Base-by-base conservation (phyloP, 305 asterid genomes). In the Rubia tinctorum region DNA sequence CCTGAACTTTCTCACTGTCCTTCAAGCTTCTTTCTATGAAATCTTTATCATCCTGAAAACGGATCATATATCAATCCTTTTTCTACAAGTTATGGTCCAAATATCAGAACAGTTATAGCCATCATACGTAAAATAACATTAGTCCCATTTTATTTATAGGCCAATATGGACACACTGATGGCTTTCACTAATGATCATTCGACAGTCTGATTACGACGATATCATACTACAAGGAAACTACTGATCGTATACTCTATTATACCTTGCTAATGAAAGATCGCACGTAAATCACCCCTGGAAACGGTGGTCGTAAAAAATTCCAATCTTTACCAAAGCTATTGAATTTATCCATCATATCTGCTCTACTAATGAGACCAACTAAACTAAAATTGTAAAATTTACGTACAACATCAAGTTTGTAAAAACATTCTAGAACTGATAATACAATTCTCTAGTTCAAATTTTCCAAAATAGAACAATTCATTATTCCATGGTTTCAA, bases 1-100 rank as follows among this genome's bases (percentile, higher is more conserved):
- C 98, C 96, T 91, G 98, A 37, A 93, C 98, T 75, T 43, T 79
- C 72, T 88, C 92, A 27, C 97, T 91, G 59, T 88, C 96, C 64
- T 77, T 72, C 65, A 93, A 79, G 78, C 96, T 86, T 83, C 65
- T 76, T 13, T 73, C 71, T n/a, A 91, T 82, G 82, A 93, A 89
- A 59, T 71, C 77, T 7, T 18, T 23, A 51, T 89, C 78, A 58
- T 74, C 87, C 98, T 93, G 86, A 44, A 73, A 80, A 78, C 9
- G 71, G 64, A 40, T 71, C 25, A 71, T 9, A 51, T 15, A 53
- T 53, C 59, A 53, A 17, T 53, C 59, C 17, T 22, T 10, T 53
- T 17, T 17, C 34, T 17, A 15, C 5, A 7, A 15, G 58, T 51
- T 51, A 51, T 51, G 22, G 5, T 51, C 22, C 58, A 51, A 15